Evolutionary conservation across 2,329 filamentous ascomycete genomes (phyloP).

Genomic region (Blastomyces emzantsi): DNA sequence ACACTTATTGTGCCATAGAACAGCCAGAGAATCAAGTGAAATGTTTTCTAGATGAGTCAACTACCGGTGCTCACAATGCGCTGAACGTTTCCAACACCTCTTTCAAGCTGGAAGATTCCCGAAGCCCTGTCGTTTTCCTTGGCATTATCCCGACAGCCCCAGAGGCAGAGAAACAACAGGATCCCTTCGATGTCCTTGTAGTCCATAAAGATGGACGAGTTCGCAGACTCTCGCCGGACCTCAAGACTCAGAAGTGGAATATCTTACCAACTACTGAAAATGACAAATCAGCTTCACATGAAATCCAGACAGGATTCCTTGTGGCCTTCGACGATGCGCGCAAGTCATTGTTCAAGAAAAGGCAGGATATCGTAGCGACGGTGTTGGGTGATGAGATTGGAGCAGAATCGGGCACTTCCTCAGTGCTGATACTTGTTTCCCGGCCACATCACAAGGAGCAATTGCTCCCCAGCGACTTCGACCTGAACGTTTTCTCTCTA

Average conservation of each 20-base stretch:
- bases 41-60: conserved; percentile 45
- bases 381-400: conserved; percentile 27
- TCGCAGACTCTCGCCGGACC: conserved; percentile 32
- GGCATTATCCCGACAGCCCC: conserved; percentile 28
- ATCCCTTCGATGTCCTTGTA: conserved; percentile 33
- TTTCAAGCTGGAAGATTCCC: conserved; percentile 31
- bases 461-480: conserved; percentile 29
- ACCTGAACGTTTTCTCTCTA: conserved; percentile 34
- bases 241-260: conserved; percentile 34
- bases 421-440: conserved; percentile 34
- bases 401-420: conserved; percentile 24
- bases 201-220: conserved; percentile 39
- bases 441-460: conserved; percentile 26
- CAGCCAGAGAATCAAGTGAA: conserved; percentile 44
- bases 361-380: conserved; percentile 33
- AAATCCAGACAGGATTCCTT: conserved; percentile 30
- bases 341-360: conserved; percentile 32
- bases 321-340: conserved; percentile 36
- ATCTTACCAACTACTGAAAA: conserved; percentile 28
- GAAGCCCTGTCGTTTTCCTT: conserved; percentile 31
- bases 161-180: conserved; percentile 21
- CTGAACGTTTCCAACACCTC: conserved; percentile 32
- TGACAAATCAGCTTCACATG: conserved; percentile 22
- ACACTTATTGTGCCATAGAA: conserved; percentile 47
- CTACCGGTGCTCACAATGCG: conserved; percentile 24